Percentiles rank a stretch among this genome's conserved stretches.
Conservation (phyloP, 2,329 filamentous ascomycete genomes). For the Neofusicoccum umdonicola region DNA sequence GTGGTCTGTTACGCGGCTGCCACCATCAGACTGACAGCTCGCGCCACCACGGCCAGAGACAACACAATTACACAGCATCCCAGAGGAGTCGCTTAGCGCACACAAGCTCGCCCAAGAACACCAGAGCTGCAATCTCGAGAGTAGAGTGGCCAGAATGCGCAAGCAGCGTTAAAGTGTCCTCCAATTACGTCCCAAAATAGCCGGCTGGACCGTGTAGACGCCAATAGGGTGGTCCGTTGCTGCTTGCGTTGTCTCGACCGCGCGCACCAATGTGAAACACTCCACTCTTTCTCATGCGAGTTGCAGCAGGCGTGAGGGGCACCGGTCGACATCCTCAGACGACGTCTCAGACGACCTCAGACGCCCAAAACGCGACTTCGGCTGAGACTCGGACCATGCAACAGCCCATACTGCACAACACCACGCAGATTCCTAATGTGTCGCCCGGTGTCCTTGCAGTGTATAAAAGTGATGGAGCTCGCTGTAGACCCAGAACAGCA, state of each 20-base stretch:
- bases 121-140: not conserved
- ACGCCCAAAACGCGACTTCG: constrained; percentile 8
- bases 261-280: not conserved
- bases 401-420: constrained; percentile 8
- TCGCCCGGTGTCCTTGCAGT: not conserved
- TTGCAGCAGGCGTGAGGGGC: not conserved
- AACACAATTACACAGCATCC: not conserved
- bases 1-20: not conserved
- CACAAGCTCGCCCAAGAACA: too few species aligned
- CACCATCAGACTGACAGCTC: not conserved
- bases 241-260: not conserved
- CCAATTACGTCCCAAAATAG: not conserved
- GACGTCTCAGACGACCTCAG: constrained; percentile 13
- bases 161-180: not conserved
- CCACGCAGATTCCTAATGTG: not conserved
- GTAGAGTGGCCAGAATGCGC: not conserved
- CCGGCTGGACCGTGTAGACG: not conserved
- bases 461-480: not conserved
- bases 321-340: not conserved
- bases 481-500: not conserved
- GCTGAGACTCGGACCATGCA: constrained; percentile 8
- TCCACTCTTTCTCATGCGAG: constrained; percentile 6
- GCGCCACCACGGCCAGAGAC: not conserved
- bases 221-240: not conserved
- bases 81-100: too few species aligned